Base-by-base conservation (phyloP, 169 alveolate species). In the Eimeria acervulina region DNA sequence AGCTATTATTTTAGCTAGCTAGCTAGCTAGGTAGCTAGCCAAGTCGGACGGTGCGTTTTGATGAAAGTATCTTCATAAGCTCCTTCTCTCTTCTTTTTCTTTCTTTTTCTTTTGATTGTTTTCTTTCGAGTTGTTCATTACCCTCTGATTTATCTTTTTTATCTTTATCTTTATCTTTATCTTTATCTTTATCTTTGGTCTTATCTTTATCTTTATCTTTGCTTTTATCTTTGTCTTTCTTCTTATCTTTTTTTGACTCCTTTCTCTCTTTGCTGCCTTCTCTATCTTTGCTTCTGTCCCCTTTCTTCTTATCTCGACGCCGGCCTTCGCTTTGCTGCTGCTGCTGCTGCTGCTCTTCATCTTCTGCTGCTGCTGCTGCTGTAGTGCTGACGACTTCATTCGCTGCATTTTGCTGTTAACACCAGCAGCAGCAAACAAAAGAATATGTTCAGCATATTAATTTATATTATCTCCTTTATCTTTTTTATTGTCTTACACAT, bases 11-110 rank as follows among this genome's bases (percentile, higher is more conserved):
- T n/a, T n/a, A n/a, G n/a, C n/a, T n/a, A n/a, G n/a, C n/a, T n/a
- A n/a, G n/a, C n/a, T n/a, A n/a, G n/a, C n/a, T n/a, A n/a, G n/a
- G n/a, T n/a, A n/a, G n/a, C n/a, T n/a, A n/a, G n/a, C n/a, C n/a
- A n/a, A n/a, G n/a, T n/a, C n/a, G n/a, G n/a, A n/a, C n/a, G 80
- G 87, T 76, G 87, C 87, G 87, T 7, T 17, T 26, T 26, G 87
- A 76, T 7, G 87, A 76, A 4, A 76, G 55, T 8, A 33, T n/a
- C 87, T 38, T 31, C 87, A 8, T 76, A 28, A 76, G 52, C 33
- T 76, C 87, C 33, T 76, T 76, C 52, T 76, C 87, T 6, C 7
- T 15, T 74, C 85, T 74, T 26, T 74, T n/a, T 74, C 51, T 23
- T n/a, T 15, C 33, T 66, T 66, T 33, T 66, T n/a, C 33, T 66